Conservation (phyloP, 805 yeast species). For the Wickerhamomyces chaumierensis region DNA sequence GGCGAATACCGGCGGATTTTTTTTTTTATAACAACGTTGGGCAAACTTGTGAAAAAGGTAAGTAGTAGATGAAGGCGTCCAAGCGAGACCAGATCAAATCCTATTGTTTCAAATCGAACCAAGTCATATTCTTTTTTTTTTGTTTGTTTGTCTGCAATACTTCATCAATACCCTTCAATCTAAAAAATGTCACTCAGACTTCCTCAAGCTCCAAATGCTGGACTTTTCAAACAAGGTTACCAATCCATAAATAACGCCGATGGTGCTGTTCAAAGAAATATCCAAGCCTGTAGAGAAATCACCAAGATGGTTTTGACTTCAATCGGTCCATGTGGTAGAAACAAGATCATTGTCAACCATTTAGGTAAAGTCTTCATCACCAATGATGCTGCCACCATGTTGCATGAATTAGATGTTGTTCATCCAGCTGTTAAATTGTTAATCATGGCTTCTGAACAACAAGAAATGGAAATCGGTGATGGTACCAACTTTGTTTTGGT, state of each 20-base stretch:
- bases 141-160: too few relatives aligned
- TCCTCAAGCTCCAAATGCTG: constrained; percentile 88
- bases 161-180: too few relatives aligned
- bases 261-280: constrained; percentile 88
- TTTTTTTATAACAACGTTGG: too few relatives aligned
- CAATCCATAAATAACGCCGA: constrained; percentile 79
- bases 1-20: too few relatives aligned
- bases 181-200: constrained; percentile 79
- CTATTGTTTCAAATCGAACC: too few relatives aligned
- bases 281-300: constrained; percentile 90
- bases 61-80: neutral
- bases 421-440: constrained; percentile 96
- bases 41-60: too few relatives aligned
- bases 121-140: too few relatives aligned
- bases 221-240: constrained; percentile 92
- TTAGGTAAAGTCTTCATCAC: constrained; percentile 81
- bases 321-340: constrained; percentile 96
- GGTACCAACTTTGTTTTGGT: constrained; percentile 86
- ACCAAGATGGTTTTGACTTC: constrained; percentile 86
- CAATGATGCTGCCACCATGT: constrained; percentile 96
- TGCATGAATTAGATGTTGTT: constrained; percentile 83
- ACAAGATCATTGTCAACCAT: constrained; percentile 87
- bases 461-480: constrained; percentile 96
- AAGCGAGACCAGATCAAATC: too few relatives aligned
- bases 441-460: constrained; percentile 95